Percentiles rank a stretch among this genome's conserved stretches.
Conservation (phyloP, 176 grass and related monocot genomes). For the Saccharum officinarum region DNA sequence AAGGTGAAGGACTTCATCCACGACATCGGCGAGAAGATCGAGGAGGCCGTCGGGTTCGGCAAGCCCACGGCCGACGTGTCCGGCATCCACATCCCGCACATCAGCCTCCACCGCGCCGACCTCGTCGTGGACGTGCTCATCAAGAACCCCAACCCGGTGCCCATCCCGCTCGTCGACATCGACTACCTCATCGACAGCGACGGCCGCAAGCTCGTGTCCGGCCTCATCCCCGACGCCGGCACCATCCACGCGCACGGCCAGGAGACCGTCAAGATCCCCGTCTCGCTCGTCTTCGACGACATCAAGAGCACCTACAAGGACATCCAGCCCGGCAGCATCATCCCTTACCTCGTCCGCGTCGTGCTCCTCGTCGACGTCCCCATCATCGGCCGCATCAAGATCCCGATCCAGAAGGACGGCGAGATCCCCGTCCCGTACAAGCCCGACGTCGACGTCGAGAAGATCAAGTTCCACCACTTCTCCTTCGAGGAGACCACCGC, state of each 20-base stretch:
- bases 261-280: conserved; percentile 90
- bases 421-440: conserved; percentile 92
- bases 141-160: conserved; percentile 90
- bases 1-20: conserved; percentile 98
- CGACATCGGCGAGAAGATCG: conserved; percentile 94
- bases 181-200: conserved; percentile 96
- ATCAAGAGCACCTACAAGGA: conserved; percentile 79
- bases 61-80: conserved; percentile 87
- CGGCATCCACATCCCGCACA: conserved; percentile 75
- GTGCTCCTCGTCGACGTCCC: conserved; percentile 84
- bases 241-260: conserved; percentile 85
- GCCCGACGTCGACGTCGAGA: conserved; percentile 92
- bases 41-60: conserved; percentile 82
- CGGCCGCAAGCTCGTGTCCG: conserved; percentile 88
- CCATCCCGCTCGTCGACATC: conserved; percentile 96
- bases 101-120: conserved; percentile 82
- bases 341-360: conserved; percentile 85
- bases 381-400: conserved; percentile 74
- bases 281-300: conserved; percentile 79
- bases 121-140: conserved; percentile 87
- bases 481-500: conserved; percentile 90
- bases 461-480: conserved; percentile 86
- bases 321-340: conserved; percentile 90
- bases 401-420: conserved; percentile 81
- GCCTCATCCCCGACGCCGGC: conserved; percentile 92